Base-by-base conservation (phyloP, 257 asterid genomes). In the Agastache rugosa region DNA sequence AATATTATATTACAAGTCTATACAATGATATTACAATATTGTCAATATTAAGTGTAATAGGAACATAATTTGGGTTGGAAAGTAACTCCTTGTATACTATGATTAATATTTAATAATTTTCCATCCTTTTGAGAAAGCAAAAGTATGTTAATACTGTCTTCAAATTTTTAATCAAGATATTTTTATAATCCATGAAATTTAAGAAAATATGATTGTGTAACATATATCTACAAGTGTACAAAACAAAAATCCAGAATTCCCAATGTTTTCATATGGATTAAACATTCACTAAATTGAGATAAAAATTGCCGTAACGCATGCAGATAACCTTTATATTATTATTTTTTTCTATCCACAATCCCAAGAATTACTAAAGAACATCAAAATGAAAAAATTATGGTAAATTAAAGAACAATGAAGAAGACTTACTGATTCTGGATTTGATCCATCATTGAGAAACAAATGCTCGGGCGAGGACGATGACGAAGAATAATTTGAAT, bases 391-490 rank as follows among this genome's bases (percentile, higher is more conserved):
- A 14, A 17, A 25, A 1, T 10, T 4, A n/a, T n/a, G n/a, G n/a
- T n/a, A 16, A 6, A 15, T 4, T 11, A 11, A 29, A 67, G 23
- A 45, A 2, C 3, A 50, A 20, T 22, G 63, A 51, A 67, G 47
- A 42, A 65, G 35, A 75, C 79, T 62, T 68, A 83, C 87, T 1
- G 62, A 56, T 48, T 41, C 37, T 37, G 29, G 54, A n/a, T 31
- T 14, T 0, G 58, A 45, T 47, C 61, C 77, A 47, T 47, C 47
- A 12, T 22, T n/a, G 1, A 7, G 10, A 63, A 48, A 20, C 8
- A 65, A 35, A 11, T 58, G 66, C 11, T 12, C 34, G 6, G 69
- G 10, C 11, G 44, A 3, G 5, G 31, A 8, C 11, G 35, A 72
- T 11, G 44, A 1, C 5, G 39, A 12, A 11, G 35, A 72, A 25